Conservation (phyloP, 768 basidiomycete species). For the Agrocybe chaxingu region DNA sequence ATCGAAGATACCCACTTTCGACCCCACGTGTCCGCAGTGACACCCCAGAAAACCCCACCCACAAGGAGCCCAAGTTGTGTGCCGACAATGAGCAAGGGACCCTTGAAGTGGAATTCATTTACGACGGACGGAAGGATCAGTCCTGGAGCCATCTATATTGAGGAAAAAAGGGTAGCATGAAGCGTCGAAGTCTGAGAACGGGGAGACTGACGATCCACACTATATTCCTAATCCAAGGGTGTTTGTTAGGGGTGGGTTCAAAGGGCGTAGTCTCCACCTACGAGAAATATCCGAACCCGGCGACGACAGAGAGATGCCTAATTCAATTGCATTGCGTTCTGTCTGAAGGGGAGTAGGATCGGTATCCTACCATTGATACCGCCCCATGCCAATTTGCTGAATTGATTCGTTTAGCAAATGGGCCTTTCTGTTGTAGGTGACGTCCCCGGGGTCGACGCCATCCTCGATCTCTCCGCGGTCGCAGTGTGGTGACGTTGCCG, state of each 20-base stretch:
- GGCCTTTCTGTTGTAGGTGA: slow-evolving; percentile 6
- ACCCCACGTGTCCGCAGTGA: slow-evolving; percentile 64
- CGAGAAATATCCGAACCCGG: background rate
- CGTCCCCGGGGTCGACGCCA: background rate
- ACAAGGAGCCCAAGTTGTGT: slow-evolving; percentile 63
- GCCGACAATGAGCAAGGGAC: slow-evolving; percentile 55
- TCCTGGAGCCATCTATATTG: slow-evolving; percentile 14
- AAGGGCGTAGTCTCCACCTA: background rate
- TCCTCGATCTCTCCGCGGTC: too few species aligned
- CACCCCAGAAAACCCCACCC: slow-evolving; percentile 59
- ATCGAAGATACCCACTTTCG: slow-evolving; percentile 34
- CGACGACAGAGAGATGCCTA: background rate
- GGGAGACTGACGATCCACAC: too few species aligned
- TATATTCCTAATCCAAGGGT: too few species aligned
- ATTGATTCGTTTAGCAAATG: slow-evolving; percentile 12
- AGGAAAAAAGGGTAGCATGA: background rate
- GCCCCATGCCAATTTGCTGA: slow-evolving; percentile 13
- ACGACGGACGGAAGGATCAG: slow-evolving; percentile 52
- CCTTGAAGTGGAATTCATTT: slow-evolving; percentile 53
- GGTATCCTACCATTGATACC: background rate
- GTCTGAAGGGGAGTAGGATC: too few species aligned
- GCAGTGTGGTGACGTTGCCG: too few species aligned
- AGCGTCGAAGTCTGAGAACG: background rate
- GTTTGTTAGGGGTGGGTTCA: background rate
- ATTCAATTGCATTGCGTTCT: background rate